Evolutionary conservation across 495 filamentous ascomycete species (phyloP), one percentile per base, ranked within the genome.

Genomic region (Opeltia flavorubescens): DNA sequence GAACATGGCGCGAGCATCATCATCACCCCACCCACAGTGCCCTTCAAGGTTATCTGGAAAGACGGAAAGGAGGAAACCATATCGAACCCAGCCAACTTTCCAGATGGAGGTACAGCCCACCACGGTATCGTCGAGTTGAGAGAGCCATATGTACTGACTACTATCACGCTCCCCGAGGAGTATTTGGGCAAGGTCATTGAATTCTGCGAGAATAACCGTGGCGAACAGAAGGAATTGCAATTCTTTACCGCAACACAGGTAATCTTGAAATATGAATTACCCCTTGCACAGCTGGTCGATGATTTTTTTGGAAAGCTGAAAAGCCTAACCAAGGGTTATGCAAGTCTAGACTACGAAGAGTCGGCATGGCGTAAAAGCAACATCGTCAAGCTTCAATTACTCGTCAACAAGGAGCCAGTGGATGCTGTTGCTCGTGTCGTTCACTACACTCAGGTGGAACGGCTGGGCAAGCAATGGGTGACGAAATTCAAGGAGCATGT

Each of bases 231-330:
- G 55, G 80, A 79, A 47, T 65, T 96, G 18, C 81, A 84, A 44
- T 96, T 89, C 68, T 98, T 95, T 67, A 88, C 85, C 4, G 69
- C 84, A n/a, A 86, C 80, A 3, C 91, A 98, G 62, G 91, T 95
- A 47, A 96, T 98, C 50, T 66, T 98, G 36, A 91, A 89, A 55
- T 98, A 96, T 62, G 78, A 84, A 29, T 64, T 98, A 6, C 91
- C 91, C 0, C 70, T 95, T 13, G 75, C 86, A 2, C 84, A 91
- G 39, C 67, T 98, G 6, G 91, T 96, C 1, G 89, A 95, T 54
- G 89, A 98, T 62, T 85, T 98, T 66, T 98, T 98, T 60, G 93
- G 93, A 21, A 94, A 93, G 63, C 68, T 98, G 44, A 98, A 98
- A 62, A 84, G 87, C 21, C 75, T 80, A 2, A 94, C 88, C 13